phyloP scores from a whole-genome alignment of 75 land plant species.

The Picea sitchensis region DNA sequence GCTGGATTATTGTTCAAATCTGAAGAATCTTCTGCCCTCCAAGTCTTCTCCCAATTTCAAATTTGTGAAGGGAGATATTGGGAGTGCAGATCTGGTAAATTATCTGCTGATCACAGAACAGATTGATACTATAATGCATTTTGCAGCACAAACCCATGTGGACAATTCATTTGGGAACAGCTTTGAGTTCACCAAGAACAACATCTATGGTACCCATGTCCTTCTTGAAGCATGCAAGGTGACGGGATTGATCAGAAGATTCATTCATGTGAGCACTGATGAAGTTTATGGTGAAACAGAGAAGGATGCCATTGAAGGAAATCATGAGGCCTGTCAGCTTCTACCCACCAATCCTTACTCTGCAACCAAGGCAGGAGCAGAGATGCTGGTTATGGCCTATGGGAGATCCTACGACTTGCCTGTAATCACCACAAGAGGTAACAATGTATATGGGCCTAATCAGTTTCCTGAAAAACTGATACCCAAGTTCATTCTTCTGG shows the following conservation, averaged over 20 bases:
- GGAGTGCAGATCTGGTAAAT: constrained; percentile 78
- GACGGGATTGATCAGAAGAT: constrained; percentile 53
- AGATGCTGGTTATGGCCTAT: constrained; percentile 83
- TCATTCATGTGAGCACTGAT: constrained; percentile 77
- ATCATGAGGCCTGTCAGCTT: constrained; percentile 68
- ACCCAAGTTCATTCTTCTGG: constrained; percentile 69
- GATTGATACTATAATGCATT: constrained; percentile 82
- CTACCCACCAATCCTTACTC: constrained; percentile 73
- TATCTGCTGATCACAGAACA: constrained; percentile 62
- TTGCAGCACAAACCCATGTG: constrained; percentile 77
- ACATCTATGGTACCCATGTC: constrained; percentile 76
- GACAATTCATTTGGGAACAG: constrained; percentile 80
- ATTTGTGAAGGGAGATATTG: constrained; percentile 78
- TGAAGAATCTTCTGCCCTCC: constrained; percentile 62
- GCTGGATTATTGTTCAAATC: constrained; percentile 75
- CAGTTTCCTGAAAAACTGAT: constrained; percentile 82
- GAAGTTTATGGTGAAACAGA: constrained; percentile 76
- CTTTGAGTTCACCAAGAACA: constrained; percentile 78
- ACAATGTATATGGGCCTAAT: constrained; percentile 79
- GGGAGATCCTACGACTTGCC: constrained; percentile 76
- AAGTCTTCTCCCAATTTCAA: constrained; percentile 56
- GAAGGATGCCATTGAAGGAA: constrained; percentile 70
- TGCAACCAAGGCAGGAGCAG: constrained; percentile 73
- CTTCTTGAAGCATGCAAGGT: constrained; percentile 75
- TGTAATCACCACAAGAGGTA: constrained; percentile 70